A percentile compares a stretch with the other conserved stretches of the same genome.
phyloP scores from a whole-genome alignment of 352 stramenopile genomes.

The Thalassiosira oceanica region DNA sequence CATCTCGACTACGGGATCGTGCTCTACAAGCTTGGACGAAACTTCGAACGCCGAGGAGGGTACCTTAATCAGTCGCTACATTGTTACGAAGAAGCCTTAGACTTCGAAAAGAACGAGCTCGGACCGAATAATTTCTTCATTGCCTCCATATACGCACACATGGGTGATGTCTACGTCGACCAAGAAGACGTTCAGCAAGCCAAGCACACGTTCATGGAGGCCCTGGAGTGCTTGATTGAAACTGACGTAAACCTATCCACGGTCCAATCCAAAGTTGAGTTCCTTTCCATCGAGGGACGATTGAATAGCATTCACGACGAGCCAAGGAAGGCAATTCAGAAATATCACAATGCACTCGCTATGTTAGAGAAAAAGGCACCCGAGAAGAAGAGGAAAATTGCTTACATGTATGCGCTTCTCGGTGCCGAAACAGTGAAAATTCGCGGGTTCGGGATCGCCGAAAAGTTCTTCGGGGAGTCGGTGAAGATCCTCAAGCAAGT shows the following conservation, averaged over 20 bases:
- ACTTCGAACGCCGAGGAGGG: constrained; percentile 63
- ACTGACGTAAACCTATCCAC: constrained; percentile 23
- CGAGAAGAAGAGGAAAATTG: constrained; percentile 60
- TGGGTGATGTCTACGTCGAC: constrained; percentile 64
- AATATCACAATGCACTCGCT: constrained; percentile 57
- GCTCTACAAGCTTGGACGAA: constrained; percentile 69
- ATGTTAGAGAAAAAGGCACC: constrained; percentile 53
- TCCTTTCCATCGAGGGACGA: constrained; percentile 57
- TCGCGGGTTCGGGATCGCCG: constrained; percentile 46
- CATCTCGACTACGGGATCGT: constrained; percentile 66
- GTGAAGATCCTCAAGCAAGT: constrained; percentile 56
- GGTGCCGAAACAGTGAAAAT: constrained; percentile 55
- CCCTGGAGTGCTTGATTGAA: constrained; percentile 48
- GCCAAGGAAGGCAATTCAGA: constrained; percentile 53
- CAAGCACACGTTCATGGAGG: constrained; percentile 64
- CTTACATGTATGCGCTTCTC: constrained; percentile 53
- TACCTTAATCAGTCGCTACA: constrained; percentile 53
- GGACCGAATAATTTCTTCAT: constrained; percentile 57
- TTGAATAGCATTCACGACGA: constrained; percentile 51
- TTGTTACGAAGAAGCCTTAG: constrained; percentile 62
- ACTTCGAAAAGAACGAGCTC: constrained; percentile 61
- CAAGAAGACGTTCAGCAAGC: constrained; percentile 54
- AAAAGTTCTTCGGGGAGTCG: constrained; percentile 64
- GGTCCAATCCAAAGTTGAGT: background rate
- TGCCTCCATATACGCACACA: constrained; percentile 46